Conservation (phyloP, 2,329 filamentous ascomycete genomes). For the Pseudogymnoascus sp. region DNA sequence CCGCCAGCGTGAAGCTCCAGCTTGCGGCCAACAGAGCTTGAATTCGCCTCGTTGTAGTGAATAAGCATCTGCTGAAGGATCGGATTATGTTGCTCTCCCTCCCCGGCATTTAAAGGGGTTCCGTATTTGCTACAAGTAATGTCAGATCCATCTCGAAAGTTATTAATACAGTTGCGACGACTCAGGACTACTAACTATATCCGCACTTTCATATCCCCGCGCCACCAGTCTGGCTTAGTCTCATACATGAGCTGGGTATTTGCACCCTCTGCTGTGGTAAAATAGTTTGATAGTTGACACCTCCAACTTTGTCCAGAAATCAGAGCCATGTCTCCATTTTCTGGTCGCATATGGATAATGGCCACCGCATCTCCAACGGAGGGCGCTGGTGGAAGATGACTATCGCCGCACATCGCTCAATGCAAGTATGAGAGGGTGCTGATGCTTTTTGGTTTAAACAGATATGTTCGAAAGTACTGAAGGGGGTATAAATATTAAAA, state of each 20-base stretch:
- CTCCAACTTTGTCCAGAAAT: background rate
- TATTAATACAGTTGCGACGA: background rate
- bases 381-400: conserved; percentile 11
- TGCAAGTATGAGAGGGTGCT: background rate
- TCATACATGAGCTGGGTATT: conserved; percentile 7
- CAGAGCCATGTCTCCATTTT: background rate
- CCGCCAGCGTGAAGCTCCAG: conserved; percentile 4
- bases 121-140: background rate
- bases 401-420: conserved; percentile 11
- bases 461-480: background rate
- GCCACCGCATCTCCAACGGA: conserved; percentile 6
- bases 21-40: conserved; percentile 2
- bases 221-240: conserved; percentile 7
- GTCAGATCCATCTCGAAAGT: background rate
- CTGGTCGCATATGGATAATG: conserved; percentile 1
- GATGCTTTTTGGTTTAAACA: no score
- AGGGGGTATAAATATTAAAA: background rate
- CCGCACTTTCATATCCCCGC: background rate
- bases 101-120: background rate
- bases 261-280: background rate
- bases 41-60: background rate
- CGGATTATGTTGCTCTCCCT: background rate
- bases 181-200: background rate
- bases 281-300: conserved; percentile 10
- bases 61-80: conserved; percentile 2